phyloP scores from a whole-genome alignment of 129 eudicot genomes.

The Lonicera japonica region DNA sequence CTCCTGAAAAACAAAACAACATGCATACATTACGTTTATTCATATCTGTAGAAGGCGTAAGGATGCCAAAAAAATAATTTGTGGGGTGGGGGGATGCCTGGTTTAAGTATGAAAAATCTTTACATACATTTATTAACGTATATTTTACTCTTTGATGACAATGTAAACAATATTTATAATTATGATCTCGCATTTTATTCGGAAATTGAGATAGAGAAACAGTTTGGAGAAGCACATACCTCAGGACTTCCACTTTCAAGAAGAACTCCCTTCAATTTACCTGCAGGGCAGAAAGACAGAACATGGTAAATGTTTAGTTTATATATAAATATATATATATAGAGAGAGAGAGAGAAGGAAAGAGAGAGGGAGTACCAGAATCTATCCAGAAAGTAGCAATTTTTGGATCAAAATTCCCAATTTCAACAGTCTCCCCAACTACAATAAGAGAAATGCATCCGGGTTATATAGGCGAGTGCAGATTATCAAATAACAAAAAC shows the following conservation, averaged over 20 bases:
- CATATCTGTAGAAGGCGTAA: too few species aligned
- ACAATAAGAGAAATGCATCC: slow-evolving; percentile 13
- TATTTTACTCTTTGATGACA: not conserved
- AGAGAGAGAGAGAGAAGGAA: not conserved
- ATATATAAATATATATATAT: too few species aligned
- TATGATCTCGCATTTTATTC: not conserved
- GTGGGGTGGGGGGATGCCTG: too few species aligned
- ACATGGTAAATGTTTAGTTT: not conserved
- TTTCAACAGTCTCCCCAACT: slow-evolving; percentile 90
- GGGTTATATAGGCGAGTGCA: not conserved
- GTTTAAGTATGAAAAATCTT: too few species aligned
- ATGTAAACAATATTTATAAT: not conserved
- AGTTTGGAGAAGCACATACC: slow-evolving; percentile 30
- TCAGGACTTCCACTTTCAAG: slow-evolving; percentile 96
- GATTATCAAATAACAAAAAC: not conserved
- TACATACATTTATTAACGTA: too few species aligned
- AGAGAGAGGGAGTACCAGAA: slow-evolving; percentile 46
- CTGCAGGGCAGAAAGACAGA: slow-evolving; percentile 26
- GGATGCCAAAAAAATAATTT: too few species aligned
- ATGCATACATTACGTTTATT: too few species aligned
- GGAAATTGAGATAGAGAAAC: not conserved
- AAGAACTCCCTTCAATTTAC: slow-evolving; percentile 81
- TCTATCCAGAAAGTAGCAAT: slow-evolving; percentile 96
- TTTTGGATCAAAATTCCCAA: slow-evolving; percentile 92
- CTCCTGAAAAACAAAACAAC: slow-evolving; percentile 41